Evolutionary conservation across 2,329 filamentous ascomycete genomes (phyloP), one percentile per base, ranked within the genome.

Genomic region (Microcyclospora tardicrescens): DNA sequence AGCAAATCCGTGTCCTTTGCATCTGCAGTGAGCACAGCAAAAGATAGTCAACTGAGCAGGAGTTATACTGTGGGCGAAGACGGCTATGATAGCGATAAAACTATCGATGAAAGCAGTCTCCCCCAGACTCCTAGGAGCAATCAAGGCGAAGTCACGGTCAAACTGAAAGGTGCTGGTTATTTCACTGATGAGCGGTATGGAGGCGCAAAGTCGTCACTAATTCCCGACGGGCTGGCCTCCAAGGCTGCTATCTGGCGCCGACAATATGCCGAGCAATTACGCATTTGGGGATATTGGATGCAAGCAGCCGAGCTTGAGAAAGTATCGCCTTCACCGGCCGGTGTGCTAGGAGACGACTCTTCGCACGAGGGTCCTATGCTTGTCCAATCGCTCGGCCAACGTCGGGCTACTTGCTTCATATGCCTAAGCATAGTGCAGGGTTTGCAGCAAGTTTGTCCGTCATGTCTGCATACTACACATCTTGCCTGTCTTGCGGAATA

Each of bases 281-380:
- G 67, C n/a, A 66, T 69, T 8, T 79, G 75, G 75, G 67, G 66
- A 10, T 47, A 79, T 10, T 60, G 66, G 10, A 63, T 72, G 15
- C 62, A 71, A 45, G 65, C 68, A 36, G 68, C 69, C 11, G 75
- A 79, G 53, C 61, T 79, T 2, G 61, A 77, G 16, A 77, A 76
- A 46, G 71, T 72, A 41, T 68, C 71, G 63, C 64, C 0, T 49
- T 65, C 5, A 54, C 59, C 33, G 9, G 56, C 58, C 2, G 16
- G 15, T 10, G 28, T 11, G 13, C 28, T 6, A 28, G 27, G 4
- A 19, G 36, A 15, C 33, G 11, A 28, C 14, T 30, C 8, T 9
- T 31, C 2, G 2, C 19, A 15, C 16, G 13, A 36, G 6, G 15
- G n/a, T 15, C 24, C 34, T 10, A 16, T 28, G 15, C 38, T 28